Conservation (phyloP, 2,329 filamentous ascomycete genomes). For the Claviceps pusilla region DNA sequence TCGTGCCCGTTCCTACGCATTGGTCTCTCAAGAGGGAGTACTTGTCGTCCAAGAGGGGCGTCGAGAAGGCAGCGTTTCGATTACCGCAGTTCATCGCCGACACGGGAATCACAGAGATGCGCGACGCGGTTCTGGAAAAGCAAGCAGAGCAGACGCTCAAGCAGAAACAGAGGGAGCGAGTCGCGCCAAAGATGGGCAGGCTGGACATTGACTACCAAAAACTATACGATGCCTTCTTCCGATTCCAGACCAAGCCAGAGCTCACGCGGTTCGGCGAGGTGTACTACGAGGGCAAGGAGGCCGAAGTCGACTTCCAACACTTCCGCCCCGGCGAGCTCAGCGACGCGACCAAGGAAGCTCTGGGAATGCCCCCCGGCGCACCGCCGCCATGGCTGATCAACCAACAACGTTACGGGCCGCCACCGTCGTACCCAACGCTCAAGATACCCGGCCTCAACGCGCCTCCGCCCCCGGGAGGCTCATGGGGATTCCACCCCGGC, state of each 20-base stretch:
- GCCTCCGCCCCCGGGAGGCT: slow-evolving; percentile 72
- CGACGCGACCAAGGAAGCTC: slow-evolving; percentile 76
- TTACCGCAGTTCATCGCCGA: slow-evolving; percentile 94
- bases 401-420: slow-evolving; percentile 83
- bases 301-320: slow-evolving; percentile 85
- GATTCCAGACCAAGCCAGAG: slow-evolving; percentile 90
- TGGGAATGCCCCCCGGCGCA: slow-evolving; percentile 84
- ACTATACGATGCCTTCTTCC: slow-evolving; percentile 95
- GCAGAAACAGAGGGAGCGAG: slow-evolving; percentile 87
- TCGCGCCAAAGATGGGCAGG: slow-evolving; percentile 91
- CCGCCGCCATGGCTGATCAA: slow-evolving; percentile 96
- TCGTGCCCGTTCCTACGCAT: slow-evolving; percentile 83
- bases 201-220: slow-evolving; percentile 98
- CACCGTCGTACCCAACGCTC: slow-evolving; percentile 86
- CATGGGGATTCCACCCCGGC: slow-evolving; percentile 90
- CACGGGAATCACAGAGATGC: slow-evolving; percentile 95
- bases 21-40: slow-evolving; percentile 97
- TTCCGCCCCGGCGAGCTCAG: slow-evolving; percentile 80
- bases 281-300: slow-evolving; percentile 99
- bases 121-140: slow-evolving; percentile 89
- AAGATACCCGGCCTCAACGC: slow-evolving; percentile 92
- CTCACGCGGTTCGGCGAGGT: slow-evolving; percentile 92
- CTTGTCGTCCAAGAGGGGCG: slow-evolving; percentile 86
- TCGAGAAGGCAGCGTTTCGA: slow-evolving; percentile 87
- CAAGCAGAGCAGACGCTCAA: slow-evolving; percentile 84